Base-by-base conservation (phyloP, 2,329 filamentous ascomycete species). In the Scedosporium dehoogii region DNA sequence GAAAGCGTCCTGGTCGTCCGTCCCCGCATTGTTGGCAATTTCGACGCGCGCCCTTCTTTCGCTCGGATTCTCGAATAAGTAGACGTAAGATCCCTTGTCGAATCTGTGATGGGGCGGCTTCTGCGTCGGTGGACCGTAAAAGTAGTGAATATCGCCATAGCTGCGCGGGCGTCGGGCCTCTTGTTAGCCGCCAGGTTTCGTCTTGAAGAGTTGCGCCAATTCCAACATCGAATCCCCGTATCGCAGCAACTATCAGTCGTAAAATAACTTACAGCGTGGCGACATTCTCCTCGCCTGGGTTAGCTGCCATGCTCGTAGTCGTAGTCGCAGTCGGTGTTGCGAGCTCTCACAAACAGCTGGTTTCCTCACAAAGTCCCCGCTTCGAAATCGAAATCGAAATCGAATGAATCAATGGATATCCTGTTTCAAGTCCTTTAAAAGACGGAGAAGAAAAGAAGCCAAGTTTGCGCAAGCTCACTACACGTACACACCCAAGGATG, bases 111-210 rank as follows among this genome's bases (percentile, higher is more conserved):
- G 90, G n/a, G 81, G 84, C 33, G 89, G 89, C 63, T 81, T 85
- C 63, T 81, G 78, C 5, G 80, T 79, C 2, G 87, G 85, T n/a
- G 85, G 81, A 27, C 83, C 81, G 74, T 92, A 91, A 74, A 86
- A 91, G 74, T 92, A 92, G 73, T 92, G 90, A 61, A 92, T 72
- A 70, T 93, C 90, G 65, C 84, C 88, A 69, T 90, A 92, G 69
- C 89, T 92, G 65, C 66, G 69, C 67, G 63, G 38, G 25, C 27
- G 42, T 46, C n/a, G 9, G 27, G 14, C 9, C 16, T 53, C 23
- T 53, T 60, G 44, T 33, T 58, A 55, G 55, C 58, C 38, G 53
- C 56, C 44, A 4, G 21, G 23, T 29, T 61, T 48, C 29, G 23
- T 38, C 14, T 33, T 9, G 14, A 25, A 23, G 27, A 33, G 51